phyloP scores from a whole-genome alignment of 305 asterid genomes.

The Solanum hybrid region DNA sequence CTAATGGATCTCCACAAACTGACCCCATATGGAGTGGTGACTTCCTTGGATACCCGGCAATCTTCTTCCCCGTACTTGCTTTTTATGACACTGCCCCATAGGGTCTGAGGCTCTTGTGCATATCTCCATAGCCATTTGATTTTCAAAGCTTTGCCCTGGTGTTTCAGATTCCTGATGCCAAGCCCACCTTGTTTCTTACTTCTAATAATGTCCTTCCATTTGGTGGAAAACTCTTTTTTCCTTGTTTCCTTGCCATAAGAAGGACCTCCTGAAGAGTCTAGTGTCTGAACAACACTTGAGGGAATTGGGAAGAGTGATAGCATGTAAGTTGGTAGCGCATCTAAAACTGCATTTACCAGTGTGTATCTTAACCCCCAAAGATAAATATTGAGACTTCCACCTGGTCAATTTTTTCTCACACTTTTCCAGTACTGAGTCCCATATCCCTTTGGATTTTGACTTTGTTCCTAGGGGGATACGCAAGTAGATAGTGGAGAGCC shows the following conservation, averaged over 20 bases:
- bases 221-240: neutral
- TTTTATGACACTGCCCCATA: neutral
- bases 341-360: no score
- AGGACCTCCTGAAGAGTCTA: neutral
- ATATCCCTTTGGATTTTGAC: neutral
- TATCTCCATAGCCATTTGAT: neutral
- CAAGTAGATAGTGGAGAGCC: neutral
- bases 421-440: neutral
- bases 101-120: neutral
- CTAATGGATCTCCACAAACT: neutral
- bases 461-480: neutral
- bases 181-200: neutral
- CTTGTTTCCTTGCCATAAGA: neutral
- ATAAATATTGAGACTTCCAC: neutral
- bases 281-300: neutral
- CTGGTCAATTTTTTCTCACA: neutral
- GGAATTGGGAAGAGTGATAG: no score
- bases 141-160: neutral
- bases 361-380: neutral
- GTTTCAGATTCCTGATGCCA: neutral
- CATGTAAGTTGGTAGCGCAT: no score
- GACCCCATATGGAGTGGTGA: neutral
- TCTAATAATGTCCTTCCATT: neutral
- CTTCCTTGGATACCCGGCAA: neutral
- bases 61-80: neutral